Evolutionary conservation across 495 filamentous ascomycete species (phyloP).

Genomic region (Penicillium maclennaniae): DNA sequence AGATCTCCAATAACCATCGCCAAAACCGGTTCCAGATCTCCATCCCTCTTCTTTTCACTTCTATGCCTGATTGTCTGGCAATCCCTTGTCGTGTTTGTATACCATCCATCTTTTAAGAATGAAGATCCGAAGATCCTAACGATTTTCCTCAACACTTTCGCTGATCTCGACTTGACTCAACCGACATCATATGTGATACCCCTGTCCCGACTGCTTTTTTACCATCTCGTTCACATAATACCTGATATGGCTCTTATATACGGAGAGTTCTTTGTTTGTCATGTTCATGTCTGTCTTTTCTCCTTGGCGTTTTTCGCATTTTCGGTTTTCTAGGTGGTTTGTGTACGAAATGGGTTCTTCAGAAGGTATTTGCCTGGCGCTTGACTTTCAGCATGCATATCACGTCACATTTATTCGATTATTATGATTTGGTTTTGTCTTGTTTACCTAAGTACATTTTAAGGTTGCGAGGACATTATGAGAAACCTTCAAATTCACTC

Average conservation of each 20-base stretch:
- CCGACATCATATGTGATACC: conserved; percentile 35
- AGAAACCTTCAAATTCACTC: too few relatives aligned
- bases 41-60: neutral
- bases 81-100: neutral
- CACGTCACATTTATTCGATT: neutral
- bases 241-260: neutral
- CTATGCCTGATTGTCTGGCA: neutral
- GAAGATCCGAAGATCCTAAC: neutral
- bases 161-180: conserved; percentile 24
- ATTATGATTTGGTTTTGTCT: neutral
- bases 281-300: neutral
- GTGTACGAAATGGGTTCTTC: conserved; percentile 2
- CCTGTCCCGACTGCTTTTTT: conserved; percentile 5
- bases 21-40: neutral
- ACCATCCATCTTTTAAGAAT: conserved; percentile 1
- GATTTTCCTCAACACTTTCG: conserved; percentile 10
- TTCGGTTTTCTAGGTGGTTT: neutral
- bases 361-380: neutral
- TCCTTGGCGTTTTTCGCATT: neutral
- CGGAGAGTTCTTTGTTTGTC: neutral
- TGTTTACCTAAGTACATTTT: neutral
- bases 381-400: neutral
- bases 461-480: too few relatives aligned
- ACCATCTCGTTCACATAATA: neutral
- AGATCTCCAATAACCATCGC: neutral